Percentiles rank a stretch among this genome's conserved stretches.
phyloP scores from a whole-genome alignment of 257 asterid species.

The Rhazya stricta region DNA sequence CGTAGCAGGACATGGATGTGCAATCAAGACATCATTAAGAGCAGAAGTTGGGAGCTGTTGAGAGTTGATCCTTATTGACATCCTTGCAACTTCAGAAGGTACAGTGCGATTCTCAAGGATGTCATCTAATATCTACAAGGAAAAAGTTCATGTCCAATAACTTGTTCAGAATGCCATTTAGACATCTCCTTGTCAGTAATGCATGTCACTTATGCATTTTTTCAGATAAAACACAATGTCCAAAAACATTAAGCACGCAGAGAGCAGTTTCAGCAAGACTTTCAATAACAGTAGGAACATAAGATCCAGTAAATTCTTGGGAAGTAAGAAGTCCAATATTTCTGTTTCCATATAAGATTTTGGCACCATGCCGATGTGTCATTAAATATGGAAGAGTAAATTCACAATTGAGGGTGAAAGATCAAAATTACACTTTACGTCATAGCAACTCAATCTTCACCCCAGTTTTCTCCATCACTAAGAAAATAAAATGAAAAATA shows the following conservation, averaged over 20 bases:
- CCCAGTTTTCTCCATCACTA: neutral
- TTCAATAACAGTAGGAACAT: neutral
- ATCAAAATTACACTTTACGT: neutral
- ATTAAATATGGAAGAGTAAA: neutral
- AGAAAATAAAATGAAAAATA: neutral
- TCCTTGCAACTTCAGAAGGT: constrained; percentile 73
- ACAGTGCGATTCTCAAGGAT: constrained; percentile 47
- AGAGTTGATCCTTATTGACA: constrained; percentile 66
- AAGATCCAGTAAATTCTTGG: neutral
- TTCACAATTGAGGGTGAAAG: too few species aligned
- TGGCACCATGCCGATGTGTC: neutral
- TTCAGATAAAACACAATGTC: neutral
- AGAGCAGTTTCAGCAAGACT: neutral
- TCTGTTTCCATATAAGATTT: neutral
- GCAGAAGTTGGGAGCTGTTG: constrained; percentile 48
- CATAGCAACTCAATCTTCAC: neutral
- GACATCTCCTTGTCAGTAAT: neutral
- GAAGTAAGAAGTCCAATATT: neutral
- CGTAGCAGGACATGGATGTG: constrained; percentile 69
- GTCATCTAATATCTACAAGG: constrained; percentile 48
- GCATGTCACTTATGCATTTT: neutral
- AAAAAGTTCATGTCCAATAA: neutral
- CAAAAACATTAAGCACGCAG: neutral
- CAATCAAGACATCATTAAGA: constrained; percentile 62
- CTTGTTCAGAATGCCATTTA: neutral